Percentiles rank a stretch among this genome's conserved stretches.
Conservation (phyloP, 139 green algal species). For the Gonium pectorale region DNA sequence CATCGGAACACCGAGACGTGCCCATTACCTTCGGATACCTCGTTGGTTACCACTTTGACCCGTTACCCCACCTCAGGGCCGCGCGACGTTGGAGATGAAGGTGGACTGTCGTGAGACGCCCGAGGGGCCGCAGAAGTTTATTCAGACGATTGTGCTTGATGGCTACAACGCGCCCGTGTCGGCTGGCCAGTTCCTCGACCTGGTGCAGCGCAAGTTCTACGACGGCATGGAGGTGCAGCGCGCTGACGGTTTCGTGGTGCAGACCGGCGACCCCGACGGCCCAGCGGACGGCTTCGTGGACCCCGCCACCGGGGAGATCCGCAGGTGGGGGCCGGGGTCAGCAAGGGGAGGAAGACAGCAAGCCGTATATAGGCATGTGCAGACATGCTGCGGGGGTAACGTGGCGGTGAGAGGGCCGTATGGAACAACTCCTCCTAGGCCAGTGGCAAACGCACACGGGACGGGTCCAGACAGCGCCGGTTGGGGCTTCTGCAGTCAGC, state of each 20-base stretch:
- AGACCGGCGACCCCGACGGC: constrained; percentile 92
- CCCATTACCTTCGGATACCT: too few species aligned
- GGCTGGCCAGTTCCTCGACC: constrained; percentile 94
- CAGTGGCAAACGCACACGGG: too few species aligned
- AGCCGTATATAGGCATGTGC: too few species aligned
- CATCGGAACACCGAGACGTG: too few species aligned
- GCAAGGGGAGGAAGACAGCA: too few species aligned
- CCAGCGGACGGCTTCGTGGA: constrained; percentile 69
- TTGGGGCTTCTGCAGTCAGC: too few species aligned
- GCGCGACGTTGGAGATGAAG: constrained; percentile 93
- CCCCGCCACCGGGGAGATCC: constrained; percentile 65
- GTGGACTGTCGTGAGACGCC: constrained; percentile 77
- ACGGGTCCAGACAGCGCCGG: too few species aligned
- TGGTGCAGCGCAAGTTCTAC: constrained; percentile 93
- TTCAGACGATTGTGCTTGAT: constrained; percentile 87
- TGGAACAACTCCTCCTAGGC: too few species aligned
- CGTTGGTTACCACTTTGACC: neutral
- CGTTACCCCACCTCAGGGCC: constrained; percentile 70
- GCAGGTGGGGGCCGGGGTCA: constrained; percentile 47
- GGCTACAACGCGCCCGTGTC: constrained; percentile 97
- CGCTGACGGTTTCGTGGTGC: constrained; percentile 98
- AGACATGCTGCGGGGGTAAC: too few species aligned
- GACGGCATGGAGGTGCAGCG: constrained; percentile 96
- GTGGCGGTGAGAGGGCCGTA: too few species aligned
- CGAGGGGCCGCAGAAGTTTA: constrained; percentile 60